These are phyloP conservation scores for Chloromonas sp. DNA, from an alignment of 163 green algal genomes.

Conservation along the genomic window DNA sequence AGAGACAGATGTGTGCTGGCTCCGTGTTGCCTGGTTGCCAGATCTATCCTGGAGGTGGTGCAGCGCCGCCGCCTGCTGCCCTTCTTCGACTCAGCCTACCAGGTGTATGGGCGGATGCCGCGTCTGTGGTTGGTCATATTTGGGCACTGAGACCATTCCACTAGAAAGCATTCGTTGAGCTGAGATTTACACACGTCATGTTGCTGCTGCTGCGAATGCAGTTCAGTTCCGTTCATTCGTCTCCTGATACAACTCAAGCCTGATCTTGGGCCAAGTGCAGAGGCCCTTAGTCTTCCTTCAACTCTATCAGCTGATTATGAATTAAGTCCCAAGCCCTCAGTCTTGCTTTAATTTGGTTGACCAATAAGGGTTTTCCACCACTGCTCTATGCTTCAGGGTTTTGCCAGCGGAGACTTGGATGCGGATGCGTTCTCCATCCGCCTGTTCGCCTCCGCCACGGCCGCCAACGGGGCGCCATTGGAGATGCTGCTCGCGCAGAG, in stretches of 20 bases:
- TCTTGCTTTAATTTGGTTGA: too few relatives aligned
- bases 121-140: too few relatives aligned
- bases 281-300: too few relatives aligned
- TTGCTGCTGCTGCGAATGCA: neutral
- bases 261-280: too few relatives aligned
- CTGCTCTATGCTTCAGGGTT: conserved; percentile 55
- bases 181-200: neutral
- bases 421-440: conserved; percentile 65
- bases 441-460: conserved; percentile 58
- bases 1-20: too few relatives aligned
- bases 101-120: conserved; percentile 30
- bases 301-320: too few relatives aligned
- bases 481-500: conserved; percentile 42
- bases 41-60: conserved; percentile 59
- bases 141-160: too few relatives aligned
- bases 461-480: neutral
- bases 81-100: conserved; percentile 90
- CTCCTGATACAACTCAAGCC: too few relatives aligned
- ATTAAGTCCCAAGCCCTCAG: too few relatives aligned
- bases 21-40: conserved; percentile 24
- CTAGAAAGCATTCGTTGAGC: conserved; percentile 18
- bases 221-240: too few relatives aligned
- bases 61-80: conserved; percentile 60
- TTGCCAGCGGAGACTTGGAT: conserved; percentile 77
- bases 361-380: too few relatives aligned